Conservation (phyloP, 331 rosid species). For the Dryas integrifolia region DNA sequence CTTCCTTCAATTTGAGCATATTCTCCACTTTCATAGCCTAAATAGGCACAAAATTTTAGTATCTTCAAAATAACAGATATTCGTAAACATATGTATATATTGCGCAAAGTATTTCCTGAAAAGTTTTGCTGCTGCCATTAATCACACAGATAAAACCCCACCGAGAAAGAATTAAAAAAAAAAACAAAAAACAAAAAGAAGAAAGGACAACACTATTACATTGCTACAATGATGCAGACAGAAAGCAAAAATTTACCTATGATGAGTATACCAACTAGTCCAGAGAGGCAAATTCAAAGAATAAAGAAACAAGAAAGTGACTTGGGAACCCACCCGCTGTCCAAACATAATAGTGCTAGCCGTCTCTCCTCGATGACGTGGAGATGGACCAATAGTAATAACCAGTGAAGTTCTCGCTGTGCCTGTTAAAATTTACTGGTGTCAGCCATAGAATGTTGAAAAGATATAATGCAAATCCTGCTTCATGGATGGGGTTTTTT, state of each 20-base stretch:
- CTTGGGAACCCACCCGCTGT: constrained; percentile 66
- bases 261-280: constrained; percentile 9
- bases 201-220: background rate
- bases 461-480: background rate
- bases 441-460: constrained; percentile 24
- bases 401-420: constrained; percentile 94
- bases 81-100: background rate
- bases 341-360: constrained; percentile 97
- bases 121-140: constrained; percentile 12
- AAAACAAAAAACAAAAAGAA: background rate
- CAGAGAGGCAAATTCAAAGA: background rate
- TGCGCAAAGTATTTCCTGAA: constrained; percentile 16
- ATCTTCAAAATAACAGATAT: constrained; percentile 23
- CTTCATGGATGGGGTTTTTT: background rate
- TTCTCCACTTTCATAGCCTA: constrained; percentile 99
- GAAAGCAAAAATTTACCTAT: background rate
- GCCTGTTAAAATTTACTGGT: constrained; percentile 52
- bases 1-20: constrained; percentile 94
- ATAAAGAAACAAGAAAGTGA: background rate
- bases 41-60: constrained; percentile 30
- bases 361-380: constrained; percentile 97
- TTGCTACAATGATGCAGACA: background rate
- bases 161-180: background rate
- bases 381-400: constrained; percentile 94
- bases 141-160: constrained; percentile 12